A percentile compares a stretch with the other conserved stretches of the same genome.
Conservation (phyloP, 805 yeast genomes). For the Metschnikowia similis region DNA sequence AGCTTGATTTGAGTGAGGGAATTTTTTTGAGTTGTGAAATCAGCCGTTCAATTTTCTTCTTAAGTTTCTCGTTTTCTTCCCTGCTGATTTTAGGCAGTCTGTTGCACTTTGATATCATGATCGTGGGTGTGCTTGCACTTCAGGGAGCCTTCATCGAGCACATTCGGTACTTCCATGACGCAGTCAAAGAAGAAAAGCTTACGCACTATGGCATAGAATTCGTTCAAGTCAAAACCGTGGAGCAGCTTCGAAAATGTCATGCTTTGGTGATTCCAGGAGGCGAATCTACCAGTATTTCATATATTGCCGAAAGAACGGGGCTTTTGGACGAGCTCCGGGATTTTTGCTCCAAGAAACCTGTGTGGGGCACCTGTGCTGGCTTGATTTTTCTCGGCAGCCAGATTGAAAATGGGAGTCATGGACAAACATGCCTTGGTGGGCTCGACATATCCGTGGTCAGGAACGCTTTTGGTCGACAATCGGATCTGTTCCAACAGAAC, state of each 20-base stretch:
- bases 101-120: neutral
- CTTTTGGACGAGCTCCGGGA: constrained; percentile 50
- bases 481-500: constrained; percentile 54
- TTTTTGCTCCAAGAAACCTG: constrained; percentile 49
- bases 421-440: constrained; percentile 59
- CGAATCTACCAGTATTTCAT: constrained; percentile 65
- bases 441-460: constrained; percentile 60
- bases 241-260: constrained; percentile 47
- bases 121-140: constrained; percentile 67
- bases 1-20: neutral
- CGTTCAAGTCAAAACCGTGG: constrained; percentile 48
- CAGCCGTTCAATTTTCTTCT: neutral
- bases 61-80: neutral
- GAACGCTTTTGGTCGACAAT: constrained; percentile 77
- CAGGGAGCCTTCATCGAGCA: constrained; percentile 82
- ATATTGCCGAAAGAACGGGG: constrained; percentile 63
- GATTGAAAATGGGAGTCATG: constrained; percentile 48
- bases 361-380: constrained; percentile 90
- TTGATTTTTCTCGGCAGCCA: constrained; percentile 59
- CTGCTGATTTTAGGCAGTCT: neutral
- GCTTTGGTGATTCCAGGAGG: constrained; percentile 73
- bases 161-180: constrained; percentile 27
- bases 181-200: constrained; percentile 10
- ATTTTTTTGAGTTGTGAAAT: neutral
- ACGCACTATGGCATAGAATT: constrained; percentile 24